phyloP scores from a whole-genome alignment of 352 stramenopile species.

The Phytophthora pisi region DNA sequence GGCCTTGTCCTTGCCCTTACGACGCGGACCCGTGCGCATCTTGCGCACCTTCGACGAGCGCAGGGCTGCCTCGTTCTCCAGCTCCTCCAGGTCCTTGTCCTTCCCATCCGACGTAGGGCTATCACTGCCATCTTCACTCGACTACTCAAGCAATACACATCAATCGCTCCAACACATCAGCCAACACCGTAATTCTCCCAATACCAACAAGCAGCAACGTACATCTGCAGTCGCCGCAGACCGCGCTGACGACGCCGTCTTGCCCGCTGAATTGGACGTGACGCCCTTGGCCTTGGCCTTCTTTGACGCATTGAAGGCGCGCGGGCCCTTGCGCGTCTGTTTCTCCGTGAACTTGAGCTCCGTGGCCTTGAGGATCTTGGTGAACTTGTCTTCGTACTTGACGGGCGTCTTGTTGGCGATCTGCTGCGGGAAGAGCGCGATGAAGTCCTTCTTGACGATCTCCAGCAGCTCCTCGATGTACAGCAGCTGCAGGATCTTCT shows the following conservation, averaged over 20 bases:
- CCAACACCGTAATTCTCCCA: constrained; percentile 12
- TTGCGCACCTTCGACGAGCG: constrained; percentile 43
- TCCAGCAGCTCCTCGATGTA: constrained; percentile 93
- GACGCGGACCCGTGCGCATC: constrained; percentile 73
- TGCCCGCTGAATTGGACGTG: constrained; percentile 50
- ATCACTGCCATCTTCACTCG: constrained; percentile 71
- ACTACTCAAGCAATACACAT: constrained; percentile 35
- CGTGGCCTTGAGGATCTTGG: constrained; percentile 75
- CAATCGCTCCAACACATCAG: constrained; percentile 6
- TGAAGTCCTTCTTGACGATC: constrained; percentile 86
- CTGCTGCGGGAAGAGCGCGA: constrained; percentile 73
- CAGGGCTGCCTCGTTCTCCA: constrained; percentile 56
- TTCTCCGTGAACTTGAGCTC: constrained; percentile 77
- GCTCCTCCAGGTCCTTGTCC: constrained; percentile 58
- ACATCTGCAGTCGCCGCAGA: constrained; percentile 48
- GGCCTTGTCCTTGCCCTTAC: constrained; percentile 67
- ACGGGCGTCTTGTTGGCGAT: constrained; percentile 79
- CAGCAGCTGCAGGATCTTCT: constrained; percentile 91
- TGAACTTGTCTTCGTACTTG: constrained; percentile 81
- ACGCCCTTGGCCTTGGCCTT: constrained; percentile 72
- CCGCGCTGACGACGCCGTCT: constrained; percentile 45
- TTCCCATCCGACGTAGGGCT: constrained; percentile 54
- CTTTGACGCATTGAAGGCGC: constrained; percentile 67
- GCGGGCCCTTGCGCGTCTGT: constrained; percentile 58
- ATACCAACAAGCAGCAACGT: constrained; percentile 10